Base-by-base conservation (phyloP, 306 rosid species). In the Trifolium repens region DNA sequence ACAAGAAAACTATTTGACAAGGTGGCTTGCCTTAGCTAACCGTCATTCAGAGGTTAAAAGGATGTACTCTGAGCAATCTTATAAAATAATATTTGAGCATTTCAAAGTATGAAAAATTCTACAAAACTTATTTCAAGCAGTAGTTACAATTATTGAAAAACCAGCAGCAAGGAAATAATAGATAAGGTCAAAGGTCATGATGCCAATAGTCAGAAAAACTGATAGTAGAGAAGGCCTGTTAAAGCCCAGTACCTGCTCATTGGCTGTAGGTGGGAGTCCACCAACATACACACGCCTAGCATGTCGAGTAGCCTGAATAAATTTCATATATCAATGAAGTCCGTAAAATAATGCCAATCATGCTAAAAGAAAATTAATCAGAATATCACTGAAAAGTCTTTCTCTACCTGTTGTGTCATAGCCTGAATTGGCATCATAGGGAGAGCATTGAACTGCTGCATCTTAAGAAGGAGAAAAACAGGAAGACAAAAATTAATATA, bases 361-460 rank as follows among this genome's bases (percentile, higher is more conserved):
- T 24, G 17, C 53, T 22, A 12, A 47, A 47, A 5, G 57, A 60
- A 34, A 7, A 53, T n/a, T n/a, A 65, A 77, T 1, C 9, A 11
- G 19, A 15, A 24, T 27, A 7, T 24, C 22, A 77, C 8, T 12
- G 19, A n/a, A 71, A 71, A 67, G 24, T 27, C 4, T 42, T 42
- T 40, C 63, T 47, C 71, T 76, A 92, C 99, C 99, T 94, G 99
- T 66, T 94, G 99, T 60, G 99, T 94, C 99, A 94, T 94, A 72
- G 99, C 99, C 84, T 94, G 99, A 69, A 94, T 93, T 34, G 99
- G 99, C 99, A 94, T 94, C 73, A 94, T 91, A 40, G 99, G 96
- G 70, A 94, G 91, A 12, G 96, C 89, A 62, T 86, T 88, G 78
- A 94, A 94, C 77, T 76, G 92, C 92, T 88, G 90, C 78, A 76